Evolutionary conservation across 805 yeast genomes (phyloP), one percentile per base, ranked within the genome.

Genomic region (Candida maltosa): DNA sequence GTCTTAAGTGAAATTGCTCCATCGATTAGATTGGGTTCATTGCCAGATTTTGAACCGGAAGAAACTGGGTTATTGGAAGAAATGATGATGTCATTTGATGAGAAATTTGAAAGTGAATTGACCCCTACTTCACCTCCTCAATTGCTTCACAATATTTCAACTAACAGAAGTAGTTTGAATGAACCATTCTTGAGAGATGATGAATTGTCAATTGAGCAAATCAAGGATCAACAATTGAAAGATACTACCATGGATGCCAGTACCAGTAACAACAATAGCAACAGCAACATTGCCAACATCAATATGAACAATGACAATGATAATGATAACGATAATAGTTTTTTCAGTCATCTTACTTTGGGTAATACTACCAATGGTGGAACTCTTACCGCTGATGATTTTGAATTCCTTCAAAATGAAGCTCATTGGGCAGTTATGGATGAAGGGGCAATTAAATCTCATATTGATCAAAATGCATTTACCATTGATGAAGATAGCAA

Each of bases 121-220:
- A 29, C 39, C 7, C 31, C 42, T 23, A 34, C 37, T 1, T 23
- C 24, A 11, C 21, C 9, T 15, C 22, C 26, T 9, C 28, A 18
- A 26, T 21, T 21, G 9, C 7, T 21, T 10, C 30, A 28, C 6
- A 16, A 16, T 5, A 11, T 16, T 19, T 4, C 11, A 11, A 21
- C 11, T 6, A 5, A 15, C 2, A 7, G 12, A 18, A 19, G 11
- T 6, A 22, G n/a, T 12, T 8, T 44, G 1, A 42, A 35, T 20
- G 57, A 51, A 22, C 53, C 54, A 23, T 63, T 67, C 39, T 52
- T 66, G 31, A 56, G 51, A 34, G 73, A 67, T 45, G 73, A 66
- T 35, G 73, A 67, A 37, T 54, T 67, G 39, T 60, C 70, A 1
- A 47, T 45, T 22, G 71, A 56, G 22, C 72, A 66, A 40, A 67